phyloP scores from a whole-genome alignment of 176 grass and related monocot genomes.

The Oropetium thomaeum region DNA sequence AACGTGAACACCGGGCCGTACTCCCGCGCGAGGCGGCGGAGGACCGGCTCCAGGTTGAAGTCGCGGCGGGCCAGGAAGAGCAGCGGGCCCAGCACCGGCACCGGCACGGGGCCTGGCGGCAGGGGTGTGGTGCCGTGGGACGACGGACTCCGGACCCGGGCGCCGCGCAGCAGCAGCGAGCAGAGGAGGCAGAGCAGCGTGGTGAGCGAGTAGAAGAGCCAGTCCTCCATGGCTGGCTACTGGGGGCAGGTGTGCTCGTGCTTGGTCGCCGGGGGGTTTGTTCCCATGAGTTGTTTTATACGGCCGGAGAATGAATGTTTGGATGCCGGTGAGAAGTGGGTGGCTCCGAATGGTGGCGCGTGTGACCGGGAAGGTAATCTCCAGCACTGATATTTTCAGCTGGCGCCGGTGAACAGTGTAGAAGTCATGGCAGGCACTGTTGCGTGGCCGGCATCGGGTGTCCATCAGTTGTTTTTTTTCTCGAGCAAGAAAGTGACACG shows the following conservation, averaged over 20 bases:
- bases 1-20: slow-evolving; percentile 54
- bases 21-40: slow-evolving; percentile 25
- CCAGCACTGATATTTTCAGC: not conserved
- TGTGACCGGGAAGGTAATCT: not conserved
- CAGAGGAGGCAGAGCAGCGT: slow-evolving; percentile 40
- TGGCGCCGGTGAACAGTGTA: slow-evolving; percentile 30
- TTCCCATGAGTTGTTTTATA: slow-evolving; percentile 9
- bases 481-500: too few relatives aligned
- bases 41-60: slow-evolving; percentile 34
- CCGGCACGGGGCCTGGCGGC: slow-evolving; percentile 34
- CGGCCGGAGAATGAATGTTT: slow-evolving; percentile 26
- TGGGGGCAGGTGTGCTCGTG: not conserved
- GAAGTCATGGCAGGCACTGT: not conserved
- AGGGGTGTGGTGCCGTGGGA: not conserved
- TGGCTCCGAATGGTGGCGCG: not conserved
- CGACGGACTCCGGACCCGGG: not conserved
- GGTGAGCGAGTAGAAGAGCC: slow-evolving; percentile 61
- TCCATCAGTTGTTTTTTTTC: too few relatives aligned
- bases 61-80: slow-evolving; percentile 33
- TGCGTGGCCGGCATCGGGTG: too few relatives aligned
- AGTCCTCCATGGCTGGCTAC: slow-evolving; percentile 58
- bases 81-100: slow-evolving; percentile 30
- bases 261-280: not conserved
- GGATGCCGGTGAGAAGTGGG: slow-evolving; percentile 26
- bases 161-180: slow-evolving; percentile 14